phyloP scores from a whole-genome alignment of 2,329 filamentous ascomycete genomes.

The Blastomyces parvus region DNA sequence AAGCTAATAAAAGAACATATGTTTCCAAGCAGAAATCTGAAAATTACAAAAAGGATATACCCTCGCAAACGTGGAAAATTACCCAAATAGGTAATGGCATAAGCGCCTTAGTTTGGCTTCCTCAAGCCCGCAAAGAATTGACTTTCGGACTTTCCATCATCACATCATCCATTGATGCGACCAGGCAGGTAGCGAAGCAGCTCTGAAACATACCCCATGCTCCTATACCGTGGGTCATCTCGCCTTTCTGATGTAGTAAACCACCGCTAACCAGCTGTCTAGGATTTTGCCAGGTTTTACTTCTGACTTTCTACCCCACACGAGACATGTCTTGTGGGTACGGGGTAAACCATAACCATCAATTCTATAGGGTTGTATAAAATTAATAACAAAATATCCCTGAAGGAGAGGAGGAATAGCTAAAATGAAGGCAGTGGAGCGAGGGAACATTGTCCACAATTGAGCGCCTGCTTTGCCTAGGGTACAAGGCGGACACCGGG shows the following conservation, averaged over 20 bases:
- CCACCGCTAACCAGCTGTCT: background rate
- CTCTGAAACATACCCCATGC: background rate
- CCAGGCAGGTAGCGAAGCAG: background rate
- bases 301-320: background rate
- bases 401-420: no score
- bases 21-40: background rate
- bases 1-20: no score
- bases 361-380: no score
- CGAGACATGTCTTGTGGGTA: background rate
- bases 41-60: no score
- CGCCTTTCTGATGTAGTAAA: background rate
- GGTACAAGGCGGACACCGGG: background rate
- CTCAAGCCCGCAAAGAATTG: background rate
- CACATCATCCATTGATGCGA: background rate
- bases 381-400: no score
- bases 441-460: no score
- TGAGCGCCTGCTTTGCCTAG: no score
- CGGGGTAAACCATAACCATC: no score
- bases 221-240: background rate
- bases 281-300: background rate
- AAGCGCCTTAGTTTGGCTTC: no score
- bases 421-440: no score
- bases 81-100: background rate
- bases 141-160: background rate
- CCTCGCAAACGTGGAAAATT: background rate